A percentile compares a stretch with the other conserved stretches of the same genome.
Evolutionary conservation across 1,284 basidiomycete species (phyloP).

Genomic region (Cryptococcus wingfieldii): DNA sequence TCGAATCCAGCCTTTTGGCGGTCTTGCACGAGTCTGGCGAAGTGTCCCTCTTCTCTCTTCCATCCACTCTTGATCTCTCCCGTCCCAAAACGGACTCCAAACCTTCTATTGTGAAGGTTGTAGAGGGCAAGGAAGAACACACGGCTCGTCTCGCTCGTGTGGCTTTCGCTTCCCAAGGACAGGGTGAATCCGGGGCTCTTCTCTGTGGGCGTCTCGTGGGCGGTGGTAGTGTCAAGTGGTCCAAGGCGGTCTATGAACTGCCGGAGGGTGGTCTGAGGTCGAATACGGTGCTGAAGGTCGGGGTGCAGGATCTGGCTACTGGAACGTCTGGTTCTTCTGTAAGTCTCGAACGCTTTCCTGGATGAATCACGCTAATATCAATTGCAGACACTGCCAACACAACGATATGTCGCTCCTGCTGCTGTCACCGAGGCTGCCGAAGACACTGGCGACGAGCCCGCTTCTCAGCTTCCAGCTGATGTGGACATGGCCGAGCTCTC

Average conservation of each 20-base stretch:
- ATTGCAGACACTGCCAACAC: slow-evolving; percentile 23
- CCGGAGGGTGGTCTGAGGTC: slow-evolving; percentile 49
- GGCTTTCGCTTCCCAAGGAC: slow-evolving; percentile 43
- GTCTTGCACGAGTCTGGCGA: slow-evolving; percentile 64
- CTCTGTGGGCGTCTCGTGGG: slow-evolving; percentile 61
- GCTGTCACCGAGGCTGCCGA: slow-evolving; percentile 30
- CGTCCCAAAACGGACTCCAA: slow-evolving; percentile 39
- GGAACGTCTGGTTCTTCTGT: slow-evolving; percentile 37
- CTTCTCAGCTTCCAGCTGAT: slow-evolving; percentile 57
- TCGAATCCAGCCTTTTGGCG: slow-evolving; percentile 55
- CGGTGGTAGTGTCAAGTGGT: slow-evolving; percentile 65
- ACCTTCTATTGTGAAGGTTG: slow-evolving; percentile 33
- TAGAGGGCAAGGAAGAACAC: slow-evolving; percentile 43
- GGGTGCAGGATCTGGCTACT: slow-evolving; percentile 50
- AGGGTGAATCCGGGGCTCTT: slow-evolving; percentile 56
- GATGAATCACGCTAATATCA: background rate
- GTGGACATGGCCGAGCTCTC: slow-evolving; percentile 82
- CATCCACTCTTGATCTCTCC: slow-evolving; percentile 52
- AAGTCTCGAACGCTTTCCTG: slow-evolving; percentile 2
- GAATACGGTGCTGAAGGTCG: slow-evolving; percentile 51
- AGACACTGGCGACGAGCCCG: slow-evolving; percentile 40
- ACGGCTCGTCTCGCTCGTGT: slow-evolving; percentile 26
- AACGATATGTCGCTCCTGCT: slow-evolving; percentile 43
- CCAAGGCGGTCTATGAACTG: slow-evolving; percentile 58
- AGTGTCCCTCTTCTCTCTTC: slow-evolving; percentile 61